Conservation (phyloP, 1,284 basidiomycete species). For the Cutaneotrichosporon sp. region DNA sequence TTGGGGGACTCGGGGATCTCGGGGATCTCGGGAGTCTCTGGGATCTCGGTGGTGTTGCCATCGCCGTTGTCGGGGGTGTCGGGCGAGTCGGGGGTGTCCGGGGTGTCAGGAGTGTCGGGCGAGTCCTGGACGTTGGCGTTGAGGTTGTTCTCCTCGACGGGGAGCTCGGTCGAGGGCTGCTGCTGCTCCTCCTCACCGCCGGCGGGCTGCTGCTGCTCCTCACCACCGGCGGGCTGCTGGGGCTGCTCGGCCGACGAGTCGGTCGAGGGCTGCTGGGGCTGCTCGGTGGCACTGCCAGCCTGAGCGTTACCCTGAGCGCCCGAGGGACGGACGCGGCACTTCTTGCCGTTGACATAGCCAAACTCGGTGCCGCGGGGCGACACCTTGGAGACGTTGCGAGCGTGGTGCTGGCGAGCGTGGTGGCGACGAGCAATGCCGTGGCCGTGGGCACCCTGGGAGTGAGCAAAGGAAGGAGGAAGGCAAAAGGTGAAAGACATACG, state of each 20-base stretch:
- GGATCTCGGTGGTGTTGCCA: background rate
- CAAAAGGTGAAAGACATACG: background rate
- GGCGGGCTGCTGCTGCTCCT: background rate
- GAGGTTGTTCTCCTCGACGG: background rate
- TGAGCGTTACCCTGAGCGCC: background rate
- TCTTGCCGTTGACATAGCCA: background rate
- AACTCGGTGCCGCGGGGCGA: background rate
- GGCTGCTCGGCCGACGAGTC: background rate
- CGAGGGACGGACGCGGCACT: slow-evolving; percentile 1
- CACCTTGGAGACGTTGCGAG: background rate
- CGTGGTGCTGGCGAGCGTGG: background rate
- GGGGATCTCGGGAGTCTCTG: background rate
- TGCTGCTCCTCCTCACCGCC: too few species aligned
- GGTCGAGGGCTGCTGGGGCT: background rate
- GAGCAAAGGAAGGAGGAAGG: background rate
- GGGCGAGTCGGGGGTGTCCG: background rate
- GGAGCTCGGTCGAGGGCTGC: background rate
- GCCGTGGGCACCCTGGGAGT: background rate
- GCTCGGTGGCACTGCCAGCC: background rate
- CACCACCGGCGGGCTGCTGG: background rate
- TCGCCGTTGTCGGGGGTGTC: too few species aligned
- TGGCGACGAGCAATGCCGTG: background rate
- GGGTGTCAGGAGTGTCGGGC: background rate
- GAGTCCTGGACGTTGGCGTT: background rate
- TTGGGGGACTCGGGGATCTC: background rate